Evolutionary conservation across 225 moss, liverwort and hornwort genomes (phyloP), one percentile per base, ranked within the genome.

Genomic region (Pseudoscleropodium purum): DNA sequence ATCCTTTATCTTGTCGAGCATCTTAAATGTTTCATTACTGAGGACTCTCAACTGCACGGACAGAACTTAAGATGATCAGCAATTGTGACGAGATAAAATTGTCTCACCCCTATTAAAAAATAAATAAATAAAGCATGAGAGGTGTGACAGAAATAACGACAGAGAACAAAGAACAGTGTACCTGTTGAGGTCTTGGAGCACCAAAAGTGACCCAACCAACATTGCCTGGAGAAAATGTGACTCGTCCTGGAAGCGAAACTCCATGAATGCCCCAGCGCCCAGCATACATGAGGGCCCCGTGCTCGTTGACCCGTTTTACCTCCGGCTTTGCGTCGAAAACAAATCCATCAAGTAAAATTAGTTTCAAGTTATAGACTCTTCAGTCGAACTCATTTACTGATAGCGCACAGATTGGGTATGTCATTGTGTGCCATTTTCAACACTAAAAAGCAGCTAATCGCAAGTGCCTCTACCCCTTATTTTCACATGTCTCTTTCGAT

Each of bases 201-300:
- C 97, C 99, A 89, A 96, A 99, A 41, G 99, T 97, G 73, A 85
- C 97, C 92, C 91, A 99, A 76, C 99, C 99, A n/a, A 97, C 94
- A 91, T 97, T 97, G 88, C 99, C 99, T 23, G 99, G 99, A 85
- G 93, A 93, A 89, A 95, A 99, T 15, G 99, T 99, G 60, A 91
- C 95, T 93, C 99, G 94, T 67, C 99, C 99, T 87, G 97, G 97
- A 34, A 99, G 95, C 26, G 99, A 95, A 72, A 96, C 95, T 88
- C 99, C 97, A 92, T 97, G 94, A 84, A 99, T 95, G 83, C 99
- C 97, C 99, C 99, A 99, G 68, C 99, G 95, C 54, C 99, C 99
- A 77, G 87, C 94, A 88, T 97, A 94, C 89, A 99, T 91, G 77
- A 99, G 95, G 41, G 94, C 96, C 66, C 91, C 97, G 91, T 97